Evolutionary conservation across 1,139 yeast genomes (phyloP).

Genomic region (Arxiozyma heterogenica): DNA sequence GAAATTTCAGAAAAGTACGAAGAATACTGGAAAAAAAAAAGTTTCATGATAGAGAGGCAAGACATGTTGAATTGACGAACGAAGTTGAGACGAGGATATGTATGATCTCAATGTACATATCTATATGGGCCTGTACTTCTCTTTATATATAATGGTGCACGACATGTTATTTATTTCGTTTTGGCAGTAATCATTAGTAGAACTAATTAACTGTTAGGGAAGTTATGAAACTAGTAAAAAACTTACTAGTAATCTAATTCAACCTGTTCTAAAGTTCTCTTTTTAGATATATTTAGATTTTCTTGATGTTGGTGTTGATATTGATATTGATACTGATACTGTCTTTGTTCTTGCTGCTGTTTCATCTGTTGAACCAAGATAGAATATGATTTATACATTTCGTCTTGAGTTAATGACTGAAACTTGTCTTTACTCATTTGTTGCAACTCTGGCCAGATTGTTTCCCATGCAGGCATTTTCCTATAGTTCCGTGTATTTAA

Average conservation of each 20-base stretch:
- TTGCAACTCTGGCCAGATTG: not conserved
- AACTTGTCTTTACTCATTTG: not conserved
- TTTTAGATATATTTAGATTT: not conserved
- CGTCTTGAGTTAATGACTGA: not conserved
- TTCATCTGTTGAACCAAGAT: not conserved
- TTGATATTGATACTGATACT: not conserved
- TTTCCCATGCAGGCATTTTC: not conserved
- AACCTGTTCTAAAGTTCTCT: not conserved
- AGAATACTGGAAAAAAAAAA: too few species aligned
- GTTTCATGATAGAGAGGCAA: too few species aligned
- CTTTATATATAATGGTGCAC: not conserved
- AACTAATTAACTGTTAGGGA: not conserved
- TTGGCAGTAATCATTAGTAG: not conserved
- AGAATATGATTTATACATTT: not conserved
- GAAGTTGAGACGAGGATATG: not conserved
- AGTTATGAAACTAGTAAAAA: too few species aligned
- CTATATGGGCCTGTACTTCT: too few species aligned
- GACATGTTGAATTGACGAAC: too few species aligned
- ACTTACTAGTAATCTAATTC: not conserved
- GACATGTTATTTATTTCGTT: too few species aligned
- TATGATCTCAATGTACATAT: too few species aligned
- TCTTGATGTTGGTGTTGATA: not conserved
- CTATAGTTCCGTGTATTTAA: not conserved
- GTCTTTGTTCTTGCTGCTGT: not conserved
- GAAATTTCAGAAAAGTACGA: too few species aligned